Percentiles rank a stretch among this genome's conserved stretches.
phyloP scores from a whole-genome alignment of 108 stramenopile species.

The Licmophora abbreviata region DNA sequence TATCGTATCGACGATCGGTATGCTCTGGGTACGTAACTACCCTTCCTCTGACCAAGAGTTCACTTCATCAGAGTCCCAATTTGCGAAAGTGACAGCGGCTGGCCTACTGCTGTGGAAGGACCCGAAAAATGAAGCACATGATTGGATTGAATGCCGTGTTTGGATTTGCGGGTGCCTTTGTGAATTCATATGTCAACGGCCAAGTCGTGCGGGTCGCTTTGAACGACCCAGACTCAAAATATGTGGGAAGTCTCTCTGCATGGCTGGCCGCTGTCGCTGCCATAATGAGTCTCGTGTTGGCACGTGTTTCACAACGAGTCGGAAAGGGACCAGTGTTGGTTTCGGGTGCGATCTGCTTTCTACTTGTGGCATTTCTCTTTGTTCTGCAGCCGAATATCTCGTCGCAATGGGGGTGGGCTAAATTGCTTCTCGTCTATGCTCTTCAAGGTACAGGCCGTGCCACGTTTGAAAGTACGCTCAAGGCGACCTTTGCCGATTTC shows the following conservation, averaged over 20 bases:
- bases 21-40: conserved; percentile 33
- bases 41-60: not conserved
- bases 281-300: conserved; percentile 42
- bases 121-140: conserved; percentile 79
- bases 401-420: conserved; percentile 24
- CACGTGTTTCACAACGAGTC: conserved; percentile 13
- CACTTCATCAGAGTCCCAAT: not conserved
- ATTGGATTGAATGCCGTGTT: conserved; percentile 64
- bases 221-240: conserved; percentile 36
- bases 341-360: conserved; percentile 48
- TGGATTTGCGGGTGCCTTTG: conserved; percentile 63
- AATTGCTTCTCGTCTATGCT: conserved; percentile 45
- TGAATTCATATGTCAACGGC: conserved; percentile 64
- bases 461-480: conserved; percentile 75
- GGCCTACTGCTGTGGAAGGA: conserved; percentile 43
- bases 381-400: conserved; percentile 30
- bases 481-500: conserved; percentile 72
- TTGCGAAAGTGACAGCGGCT: conserved; percentile 37
- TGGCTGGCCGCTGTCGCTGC: conserved; percentile 50
- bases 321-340: conserved; percentile 54
- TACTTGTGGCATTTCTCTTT: conserved; percentile 51
- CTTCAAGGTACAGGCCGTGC: conserved; percentile 68
- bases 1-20: conserved; percentile 23
- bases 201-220: conserved; percentile 58
- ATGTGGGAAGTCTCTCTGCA: conserved; percentile 58